Evolutionary conservation across 441 rosid species (phyloP), one percentile per base, ranked within the genome.

Genomic region (Pelargonium exstipulatum): DNA sequence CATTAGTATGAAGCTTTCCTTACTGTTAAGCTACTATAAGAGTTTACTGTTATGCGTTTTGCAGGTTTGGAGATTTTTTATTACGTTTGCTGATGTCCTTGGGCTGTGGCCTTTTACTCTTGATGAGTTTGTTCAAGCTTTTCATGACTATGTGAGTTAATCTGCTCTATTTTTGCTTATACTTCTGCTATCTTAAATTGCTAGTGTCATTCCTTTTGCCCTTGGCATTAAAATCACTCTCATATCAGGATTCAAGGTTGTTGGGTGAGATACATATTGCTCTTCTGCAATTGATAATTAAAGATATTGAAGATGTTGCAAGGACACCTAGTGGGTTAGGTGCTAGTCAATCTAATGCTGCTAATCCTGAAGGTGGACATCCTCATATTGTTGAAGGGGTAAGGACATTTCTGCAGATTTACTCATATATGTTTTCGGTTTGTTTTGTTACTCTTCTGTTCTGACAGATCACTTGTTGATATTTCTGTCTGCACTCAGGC

Each of bases 41-140:
- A 16, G 20, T 18, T 18, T 51, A 51, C 16, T 51, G 74, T 66
- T 68, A 71, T 68, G 48, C 5, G 3, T 22, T 60, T 53, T 84
- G 5, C 69, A 91, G 97, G 91, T 85, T 24, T 91, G 97, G 97
- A 88, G 89, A 73, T 91, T 91, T 82, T 76, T 91, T 74, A 87
- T 89, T 71, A 85, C 88, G 61, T 91, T 91, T 69, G 81, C 88
- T 0, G 97, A 91, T 40, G 80, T 89, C 75, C 88, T 91, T 74
- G 91, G 87, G 71, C 82, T 91, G 64, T 91, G 97, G 97, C 94
- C 97, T 45, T 91, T 91, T 79, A 91, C 94, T 17, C 69, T 91
- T 67, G 96, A 91, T 80, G 96, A 91, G 86, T 87, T 89, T 82
- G 81, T 86, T 67, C 96, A 89, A 75, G 88, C 97, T 69, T 83